Evolutionary conservation across 306 rosid genomes (phyloP), one percentile per base, ranked within the genome.

Genomic region (Casuarina glauca): DNA sequence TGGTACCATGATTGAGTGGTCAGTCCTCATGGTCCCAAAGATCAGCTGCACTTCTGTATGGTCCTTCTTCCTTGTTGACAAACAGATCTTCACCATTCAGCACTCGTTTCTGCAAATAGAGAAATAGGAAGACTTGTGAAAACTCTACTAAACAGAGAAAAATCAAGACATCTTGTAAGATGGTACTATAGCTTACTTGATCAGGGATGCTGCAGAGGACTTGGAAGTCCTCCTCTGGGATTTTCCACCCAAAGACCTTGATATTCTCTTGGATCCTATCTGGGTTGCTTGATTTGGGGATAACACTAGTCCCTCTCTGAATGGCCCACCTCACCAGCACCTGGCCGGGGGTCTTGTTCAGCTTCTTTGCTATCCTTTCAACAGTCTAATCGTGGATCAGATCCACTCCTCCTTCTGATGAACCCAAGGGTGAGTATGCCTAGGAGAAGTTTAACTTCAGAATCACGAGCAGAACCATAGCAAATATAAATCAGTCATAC

Each of bases 221-320:
- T 51, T 20, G 68, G 79, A 84, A 89, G 38, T 89, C 93, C 43
- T 44, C 74, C 0, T 58, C 73, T 64, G 90, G 90, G 78, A 89
- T 77, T 72, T 61, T 69, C 93, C 87, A 82, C 53, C 81, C 75
- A 76, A 89, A 87, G 32, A 85, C 89, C 61, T 64, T 3, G 1
- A 83, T 77, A 69, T 87, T 87, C 75, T 85, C 85, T 76, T 26
- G 87, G 66, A 87, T 86, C 78, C 89, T 86, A 0, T 86, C 26
- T 32, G 86, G 75, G 2, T 84, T 74, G 17, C 62, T 69, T 73
- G 90, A 89, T 82, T 78, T 82, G 45, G 90, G 89, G 8, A 87
- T 87, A 64, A 83, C 86, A 82, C 90, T 89, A 26, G 88, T 89
- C 51, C 89, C 90, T 84, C 89, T 85, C 73, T 85, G 86, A 1